Evolutionary conservation across 208 protist genomes (phyloP), one percentile per base, ranked within the genome.

Genomic region (Tritrichomonas musculus): DNA sequence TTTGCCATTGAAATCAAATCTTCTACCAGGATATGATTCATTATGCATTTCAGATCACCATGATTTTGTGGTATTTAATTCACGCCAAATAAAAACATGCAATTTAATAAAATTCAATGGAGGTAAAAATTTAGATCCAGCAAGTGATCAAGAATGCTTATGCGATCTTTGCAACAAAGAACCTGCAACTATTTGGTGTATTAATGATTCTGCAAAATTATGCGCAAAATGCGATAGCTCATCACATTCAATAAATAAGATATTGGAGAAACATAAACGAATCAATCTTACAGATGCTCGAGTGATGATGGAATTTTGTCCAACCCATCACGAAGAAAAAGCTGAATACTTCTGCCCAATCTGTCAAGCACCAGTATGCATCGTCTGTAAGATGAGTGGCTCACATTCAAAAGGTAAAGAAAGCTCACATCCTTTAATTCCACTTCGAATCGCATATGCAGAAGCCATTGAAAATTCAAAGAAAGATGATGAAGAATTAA

Each of bases 331-430:
- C 8, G 77, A 49, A 27, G 47, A n/a, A n/a, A 53, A 36, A 57
- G 77, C 57, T 8, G 41, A 53, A 30, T 47, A 88, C n/a, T 88
- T 60, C 39, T 88, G 77, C n/a, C 77, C 77, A 39, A n/a, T 27
- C 20, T 88, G 77, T 30, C 77, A 88, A 57, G 41, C 47, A 0
- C 77, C 77, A 39, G 77, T 88, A 57, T 88, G 77, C 77, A 57
- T 88, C 47, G n/a, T 47, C 3, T 88, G 77, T 30, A 88, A 88
- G n/a, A 88, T 88, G 77, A 53, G n/a, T 57, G 77, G 77, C 25
- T 60, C 47, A 8, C 77, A 88, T 36, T 88, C 77, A 5, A 88
- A 88, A 50, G 77, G 47, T 36, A 14, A 44, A 39, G 47, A 25
- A 11, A 57, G n/a, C 33, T 53, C 77, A 39, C 77, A 88, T 30